Evolutionary conservation across 768 basidiomycete species (phyloP), one percentile per base, ranked within the genome.

Genomic region (Suillus brevipes): DNA sequence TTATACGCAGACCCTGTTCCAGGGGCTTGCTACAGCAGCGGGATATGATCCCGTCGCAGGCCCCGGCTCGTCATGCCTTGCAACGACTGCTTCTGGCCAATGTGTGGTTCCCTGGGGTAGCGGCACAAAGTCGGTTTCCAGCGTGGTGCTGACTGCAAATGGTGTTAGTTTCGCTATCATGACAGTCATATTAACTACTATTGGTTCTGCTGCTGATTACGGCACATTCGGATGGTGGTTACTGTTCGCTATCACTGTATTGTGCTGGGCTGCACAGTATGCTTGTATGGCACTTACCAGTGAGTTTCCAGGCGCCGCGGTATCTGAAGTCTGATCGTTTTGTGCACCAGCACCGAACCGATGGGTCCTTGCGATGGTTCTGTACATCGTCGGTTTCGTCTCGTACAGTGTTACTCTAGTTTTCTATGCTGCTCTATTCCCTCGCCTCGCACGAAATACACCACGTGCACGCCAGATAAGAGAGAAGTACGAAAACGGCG

Each of bases 241-340:
- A 9, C 79, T 94, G 18, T 78, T 93, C 40, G 81, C 81, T n/a
- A 73, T 89, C 10, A 94, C 92, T 0, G 75, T 87, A 52, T 80
- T 94, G 42, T 93, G 90, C 66, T 95, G 93, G 93, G 89, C 78
- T 1, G 85, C 91, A 3, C 91, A 93, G 71, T 95, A 89, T 67
- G 86, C 89, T 0, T 89, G 86, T 72, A 87, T 94, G 83, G 81
- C 85, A 31, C 80, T 94, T 25, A 91, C 90, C 0, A 78, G 90
- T 90, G 69, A 23, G 85, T 78, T 16, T 47, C n/a, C 10, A 3
- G 49, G 42, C 6, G 8, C 43, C 16, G 23, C 12, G 7, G 3
- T 37, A n/a, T 3, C 4, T 43, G 49, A 14, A 23, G 16, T 28
- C 20, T 34, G 13, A 49, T 18, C 66, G 47, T 64, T 57, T 6